Evolutionary conservation across 495 filamentous ascomycete genomes (phyloP), one percentile per base, ranked within the genome.

Genomic region (Evernia prunastri): DNA sequence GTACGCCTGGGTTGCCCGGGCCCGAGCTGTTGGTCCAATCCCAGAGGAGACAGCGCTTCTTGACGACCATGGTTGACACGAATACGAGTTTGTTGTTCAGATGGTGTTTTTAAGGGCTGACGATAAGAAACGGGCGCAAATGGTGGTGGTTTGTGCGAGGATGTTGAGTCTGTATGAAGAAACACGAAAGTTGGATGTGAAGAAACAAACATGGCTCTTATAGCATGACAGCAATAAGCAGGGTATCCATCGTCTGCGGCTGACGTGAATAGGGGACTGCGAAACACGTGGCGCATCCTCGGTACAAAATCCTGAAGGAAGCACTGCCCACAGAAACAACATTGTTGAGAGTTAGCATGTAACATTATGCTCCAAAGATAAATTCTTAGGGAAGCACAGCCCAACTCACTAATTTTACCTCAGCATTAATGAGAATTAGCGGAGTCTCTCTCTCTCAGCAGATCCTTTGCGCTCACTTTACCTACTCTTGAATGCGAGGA

Each of bases 1-100:
- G 49, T 1, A 53, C 49, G 13, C 49, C 49, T 1, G 54, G 58
- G 29, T 61, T 56, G 35, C 74, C 68, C 33, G 71, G 65, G 20
- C 72, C 71, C 13, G 49, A 42, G 18, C 76, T 73, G 69, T 79
- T 80, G 59, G 77, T 79, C 76, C 73, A 80, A 66, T 79, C 78
- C 78, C 77, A 80, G 56, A 79, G 74, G 53, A 80, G 73, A 63
- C 73, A 75, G 36, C 78, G 71, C 68, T 80, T 80, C 29, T 71
- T 71, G 62, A 68, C 60, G 23, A 66, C 62, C 68, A 69, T 71
- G 31, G 8, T n/a, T 20, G 27, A 25, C 4, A 18, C 17, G 11
- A 11, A 11, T 5, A 4, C n/a, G 40, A 40, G 3, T 40, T 20
- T 43, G 15, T 47, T 10, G 9, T 47, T 0, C 2, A 47, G n/a